These are phyloP conservation scores for Filobasidium wieringae DNA, from an alignment of 768 basidiomycete species.

Conservation along the genomic window DNA sequence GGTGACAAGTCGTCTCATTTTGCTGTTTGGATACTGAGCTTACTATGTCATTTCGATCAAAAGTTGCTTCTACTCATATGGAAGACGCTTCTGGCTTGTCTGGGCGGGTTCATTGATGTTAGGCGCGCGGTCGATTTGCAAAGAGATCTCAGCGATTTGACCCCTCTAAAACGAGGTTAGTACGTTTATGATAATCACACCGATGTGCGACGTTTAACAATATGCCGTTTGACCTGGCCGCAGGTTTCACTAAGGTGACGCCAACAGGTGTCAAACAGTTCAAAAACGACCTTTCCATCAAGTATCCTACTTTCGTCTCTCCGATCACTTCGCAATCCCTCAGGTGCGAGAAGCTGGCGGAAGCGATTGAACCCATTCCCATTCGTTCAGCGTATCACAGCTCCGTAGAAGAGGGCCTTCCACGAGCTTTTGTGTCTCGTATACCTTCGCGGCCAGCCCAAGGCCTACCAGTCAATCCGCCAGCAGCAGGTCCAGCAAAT, in stretches of 20 bases:
- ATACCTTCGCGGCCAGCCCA: background rate
- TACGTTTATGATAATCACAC: constrained; percentile 22
- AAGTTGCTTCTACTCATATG: constrained; percentile 86
- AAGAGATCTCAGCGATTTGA: constrained; percentile 70
- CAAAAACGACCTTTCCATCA: constrained; percentile 77
- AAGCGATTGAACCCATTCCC: constrained; percentile 86
- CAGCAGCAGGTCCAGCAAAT: constrained; percentile 9
- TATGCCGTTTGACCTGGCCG: constrained; percentile 27
- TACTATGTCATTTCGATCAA: background rate
- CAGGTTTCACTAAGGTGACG: constrained; percentile 68
- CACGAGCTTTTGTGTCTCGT: constrained; percentile 8
- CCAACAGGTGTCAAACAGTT: constrained; percentile 84
- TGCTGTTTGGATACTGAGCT: background rate
- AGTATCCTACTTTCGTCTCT: constrained; percentile 79
- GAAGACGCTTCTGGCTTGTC: constrained; percentile 84
- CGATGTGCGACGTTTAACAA: background rate
- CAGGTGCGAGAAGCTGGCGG: constrained; percentile 54
- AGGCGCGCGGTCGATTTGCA: constrained; percentile 69
- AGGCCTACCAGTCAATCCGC: background rate
- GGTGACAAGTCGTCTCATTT: constrained; percentile 44
- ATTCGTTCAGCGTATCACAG: constrained; percentile 90
- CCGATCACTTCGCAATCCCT: constrained; percentile 17
- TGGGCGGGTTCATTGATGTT: constrained; percentile 82
- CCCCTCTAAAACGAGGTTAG: constrained; percentile 44
- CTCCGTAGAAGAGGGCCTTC: constrained; percentile 15